A percentile compares a stretch with the other conserved stretches of the same genome.
phyloP scores from a whole-genome alignment of 352 stramenopile species.

The Thraustochytrium sp. region DNA sequence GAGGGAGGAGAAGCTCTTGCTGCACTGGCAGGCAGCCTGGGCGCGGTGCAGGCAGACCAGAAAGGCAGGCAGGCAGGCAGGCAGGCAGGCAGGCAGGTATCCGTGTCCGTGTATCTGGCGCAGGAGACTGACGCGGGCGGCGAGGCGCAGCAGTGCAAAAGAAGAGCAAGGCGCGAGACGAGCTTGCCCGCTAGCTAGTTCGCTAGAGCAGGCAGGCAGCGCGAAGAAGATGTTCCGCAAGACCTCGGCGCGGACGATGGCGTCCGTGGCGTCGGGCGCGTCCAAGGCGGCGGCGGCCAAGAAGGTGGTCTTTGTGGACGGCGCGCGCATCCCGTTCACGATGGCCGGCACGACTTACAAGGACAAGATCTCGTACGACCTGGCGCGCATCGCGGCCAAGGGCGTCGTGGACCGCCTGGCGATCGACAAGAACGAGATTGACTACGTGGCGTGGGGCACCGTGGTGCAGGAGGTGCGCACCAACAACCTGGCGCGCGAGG shows the following conservation, averaged over 20 bases:
- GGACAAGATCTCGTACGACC: constrained; percentile 92
- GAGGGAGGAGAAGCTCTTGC: too few species aligned
- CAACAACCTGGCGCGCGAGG: constrained; percentile 94
- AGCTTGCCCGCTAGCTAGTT: too few species aligned
- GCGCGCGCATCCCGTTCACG: constrained; percentile 87
- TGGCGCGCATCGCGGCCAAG: constrained; percentile 90
- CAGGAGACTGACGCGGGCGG: too few species aligned
- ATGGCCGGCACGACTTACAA: constrained; percentile 91
- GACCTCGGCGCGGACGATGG: background rate
- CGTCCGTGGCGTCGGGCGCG: background rate
- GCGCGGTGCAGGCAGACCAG: too few species aligned
- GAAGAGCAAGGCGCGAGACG: too few species aligned
- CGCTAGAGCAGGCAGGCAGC: too few species aligned
- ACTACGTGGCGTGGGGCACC: constrained; percentile 92
- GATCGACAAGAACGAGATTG: constrained; percentile 85
- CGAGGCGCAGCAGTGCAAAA: too few species aligned
- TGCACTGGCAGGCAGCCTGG: too few species aligned
- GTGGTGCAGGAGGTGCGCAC: constrained; percentile 89
- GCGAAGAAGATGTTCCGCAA: background rate
- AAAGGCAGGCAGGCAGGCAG: too few species aligned
- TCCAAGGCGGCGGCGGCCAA: background rate
- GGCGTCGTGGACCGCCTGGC: constrained; percentile 89
- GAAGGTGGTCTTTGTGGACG: constrained; percentile 83
- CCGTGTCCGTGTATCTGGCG: too few species aligned
- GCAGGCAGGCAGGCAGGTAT: too few species aligned